These are phyloP conservation scores for Debaryomyces nepalensis DNA, from an alignment of 1,139 yeast genomes.

Conservation along the genomic window DNA sequence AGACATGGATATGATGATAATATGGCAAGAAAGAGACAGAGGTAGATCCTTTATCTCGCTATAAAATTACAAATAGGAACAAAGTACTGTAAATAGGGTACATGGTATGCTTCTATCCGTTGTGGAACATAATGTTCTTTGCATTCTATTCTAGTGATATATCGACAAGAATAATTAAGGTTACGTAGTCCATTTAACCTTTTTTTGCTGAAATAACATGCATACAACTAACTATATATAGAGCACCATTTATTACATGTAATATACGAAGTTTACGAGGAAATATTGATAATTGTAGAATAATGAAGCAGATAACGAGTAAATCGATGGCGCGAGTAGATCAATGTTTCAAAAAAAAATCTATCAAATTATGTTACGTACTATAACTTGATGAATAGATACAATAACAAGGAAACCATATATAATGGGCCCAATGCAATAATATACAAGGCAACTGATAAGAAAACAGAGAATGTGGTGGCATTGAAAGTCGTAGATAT, in stretches of 20 bases:
- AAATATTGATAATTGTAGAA: not conserved
- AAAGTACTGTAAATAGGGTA: too few species aligned
- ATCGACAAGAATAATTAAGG: too few species aligned
- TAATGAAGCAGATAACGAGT: not conserved
- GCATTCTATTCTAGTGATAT: too few species aligned
- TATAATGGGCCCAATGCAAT: slow-evolving; percentile 45
- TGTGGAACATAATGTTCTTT: too few species aligned
- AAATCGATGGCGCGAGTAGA: slow-evolving; percentile 11
- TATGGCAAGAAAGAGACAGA: slow-evolving; percentile 33
- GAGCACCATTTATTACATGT: too few species aligned
- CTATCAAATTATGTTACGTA: not conserved
- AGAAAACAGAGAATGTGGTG: slow-evolving; percentile 20
- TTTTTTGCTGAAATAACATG: too few species aligned
- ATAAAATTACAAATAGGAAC: not conserved
- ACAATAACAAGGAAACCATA: slow-evolving; percentile 27
- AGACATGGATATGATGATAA: slow-evolving; percentile 34
- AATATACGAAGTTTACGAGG: too few species aligned
- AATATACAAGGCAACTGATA: slow-evolving; percentile 33
- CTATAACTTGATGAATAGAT: slow-evolving; percentile 17
- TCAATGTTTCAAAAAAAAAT: slow-evolving; percentile 5
- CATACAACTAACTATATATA: not conserved
- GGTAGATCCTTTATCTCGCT: slow-evolving; percentile 15
- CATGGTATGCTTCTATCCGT: too few species aligned
- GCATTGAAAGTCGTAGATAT: slow-evolving; percentile 47
- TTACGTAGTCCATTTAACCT: too few species aligned